Base-by-base conservation (phyloP, 257 asterid species). In the Solanum sejunctum region DNA sequence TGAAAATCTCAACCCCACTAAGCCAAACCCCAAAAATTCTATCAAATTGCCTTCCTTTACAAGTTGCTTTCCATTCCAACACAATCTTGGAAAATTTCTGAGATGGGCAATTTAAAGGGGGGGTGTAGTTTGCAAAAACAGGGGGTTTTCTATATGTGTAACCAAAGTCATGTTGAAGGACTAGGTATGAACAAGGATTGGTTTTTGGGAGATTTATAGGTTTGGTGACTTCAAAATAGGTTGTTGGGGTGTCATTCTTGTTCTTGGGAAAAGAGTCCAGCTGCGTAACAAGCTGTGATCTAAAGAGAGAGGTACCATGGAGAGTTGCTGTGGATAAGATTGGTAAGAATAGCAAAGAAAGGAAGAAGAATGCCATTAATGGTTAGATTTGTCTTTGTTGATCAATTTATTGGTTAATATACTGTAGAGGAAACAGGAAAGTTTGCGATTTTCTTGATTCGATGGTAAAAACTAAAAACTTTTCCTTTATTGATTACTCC, bases 11-110 rank as follows among this genome's bases (percentile, higher is more conserved):
- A 57, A 92, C 98, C 83, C 98, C 98, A 71, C 94, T 90, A n/a
- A 95, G 87, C 98, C 98, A 95, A 81, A 95, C 88, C 28, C 98
- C 98, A 82, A 95, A 93, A 61, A 94, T 95, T 10, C 98, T 75
- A 80, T 95, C 98, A 85, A 93, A 94, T 83, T 95, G 98, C 49
- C 96, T 84, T 17, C 98, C 98, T 81, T 90, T 88, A 91, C 92
- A 80, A 0, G 97, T 84, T 2, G 98, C 94, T 8, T 85, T 90
- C 98, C 98, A 95, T 72, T 95, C 96, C 32, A 95, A 79, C 20
- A 95, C 97, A 90, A 94, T 86, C 79, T 84, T 90, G 0, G 80
- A 87, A 81, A 91, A 94, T 10, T 88, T 86, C 26, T 81, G 91
- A 18, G 91, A 85, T 28, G 89, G 88, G 91, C 90, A 92, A 45